Percentiles rank a stretch among this genome's conserved stretches.
phyloP scores from a whole-genome alignment of 345 rosid species.

The Microcos paniculata region DNA sequence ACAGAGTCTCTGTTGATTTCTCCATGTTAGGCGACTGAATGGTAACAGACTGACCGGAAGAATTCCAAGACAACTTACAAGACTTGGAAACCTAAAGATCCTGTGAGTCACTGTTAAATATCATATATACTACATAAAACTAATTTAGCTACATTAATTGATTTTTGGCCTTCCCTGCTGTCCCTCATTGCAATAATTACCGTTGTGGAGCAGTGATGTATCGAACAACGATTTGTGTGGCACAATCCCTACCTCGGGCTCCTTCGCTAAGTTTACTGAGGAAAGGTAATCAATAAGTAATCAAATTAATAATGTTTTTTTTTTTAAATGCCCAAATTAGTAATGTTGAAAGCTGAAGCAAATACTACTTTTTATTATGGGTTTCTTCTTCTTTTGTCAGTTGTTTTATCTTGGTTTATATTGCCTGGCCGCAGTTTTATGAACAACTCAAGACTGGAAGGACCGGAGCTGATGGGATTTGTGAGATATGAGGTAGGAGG shows the following conservation, averaged over 20 bases:
- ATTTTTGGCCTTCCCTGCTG: no score
- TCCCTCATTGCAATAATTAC: no score
- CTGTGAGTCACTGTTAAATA: constrained; percentile 48
- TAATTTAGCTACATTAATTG: no score
- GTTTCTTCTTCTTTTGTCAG: background rate
- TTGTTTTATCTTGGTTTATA: background rate
- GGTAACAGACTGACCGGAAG: constrained; percentile 60
- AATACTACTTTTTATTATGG: background rate
- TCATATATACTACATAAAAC: no score
- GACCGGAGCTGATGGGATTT: constrained; percentile 78
- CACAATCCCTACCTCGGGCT: constrained; percentile 61
- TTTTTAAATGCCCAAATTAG: no score
- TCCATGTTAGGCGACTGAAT: constrained; percentile 55
- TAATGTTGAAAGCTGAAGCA: background rate
- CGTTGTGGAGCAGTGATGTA: constrained; percentile 46
- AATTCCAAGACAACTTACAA: constrained; percentile 64
- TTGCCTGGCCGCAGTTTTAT: constrained; percentile 36
- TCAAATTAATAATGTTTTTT: no score
- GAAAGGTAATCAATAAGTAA: constrained; percentile 40
- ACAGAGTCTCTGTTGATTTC: background rate
- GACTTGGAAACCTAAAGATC: constrained; percentile 58
- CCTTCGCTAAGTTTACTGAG: constrained; percentile 62
- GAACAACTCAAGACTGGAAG: constrained; percentile 62
- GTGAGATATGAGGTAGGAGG: constrained; percentile 61
- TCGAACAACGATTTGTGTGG: constrained; percentile 72